These are phyloP conservation scores for Wallacemonas sp. DNA, from an alignment of 208 protist genomes.

Conservation along the genomic window DNA sequence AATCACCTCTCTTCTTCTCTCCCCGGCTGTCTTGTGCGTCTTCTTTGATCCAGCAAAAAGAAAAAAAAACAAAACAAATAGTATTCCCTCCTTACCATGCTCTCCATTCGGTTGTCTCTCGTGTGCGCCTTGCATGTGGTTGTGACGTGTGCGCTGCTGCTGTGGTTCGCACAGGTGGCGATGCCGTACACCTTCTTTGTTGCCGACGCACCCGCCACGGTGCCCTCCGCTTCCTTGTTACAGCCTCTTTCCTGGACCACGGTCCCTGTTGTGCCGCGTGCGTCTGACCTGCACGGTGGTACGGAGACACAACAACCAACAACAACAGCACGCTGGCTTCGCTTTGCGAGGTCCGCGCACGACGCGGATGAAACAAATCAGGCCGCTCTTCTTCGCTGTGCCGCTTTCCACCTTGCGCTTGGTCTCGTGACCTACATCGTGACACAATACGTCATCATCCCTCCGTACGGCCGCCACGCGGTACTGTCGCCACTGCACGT, in stretches of 20 bases:
- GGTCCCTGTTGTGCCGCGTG: not conserved
- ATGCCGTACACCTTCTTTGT: conserved; percentile 33
- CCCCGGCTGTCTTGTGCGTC: no score
- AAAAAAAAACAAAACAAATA: no score
- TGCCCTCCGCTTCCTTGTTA: not conserved
- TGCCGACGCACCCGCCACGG: not conserved
- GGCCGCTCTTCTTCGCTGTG: conserved; percentile 15
- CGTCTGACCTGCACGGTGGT: no score
- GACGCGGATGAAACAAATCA: conserved; percentile 25
- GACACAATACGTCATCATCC: conserved; percentile 25
- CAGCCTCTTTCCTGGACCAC: not conserved
- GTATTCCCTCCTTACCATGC: no score
- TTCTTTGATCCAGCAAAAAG: no score
- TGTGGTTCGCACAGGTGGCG: conserved; percentile 10
- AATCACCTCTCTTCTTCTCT: no score
- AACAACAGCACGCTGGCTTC: no score
- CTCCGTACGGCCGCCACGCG: conserved; percentile 33
- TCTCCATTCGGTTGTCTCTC: not conserved
- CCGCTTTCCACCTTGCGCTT: conserved; percentile 33
- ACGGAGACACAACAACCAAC: no score
- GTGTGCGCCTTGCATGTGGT: not conserved
- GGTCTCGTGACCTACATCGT: conserved; percentile 32
- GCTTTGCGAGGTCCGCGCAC: not conserved
- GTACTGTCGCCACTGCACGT: conserved; percentile 3
- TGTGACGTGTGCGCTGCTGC: not conserved